Conservation (phyloP, 345 rosid genomes). For the Adansonia digitata region DNA sequence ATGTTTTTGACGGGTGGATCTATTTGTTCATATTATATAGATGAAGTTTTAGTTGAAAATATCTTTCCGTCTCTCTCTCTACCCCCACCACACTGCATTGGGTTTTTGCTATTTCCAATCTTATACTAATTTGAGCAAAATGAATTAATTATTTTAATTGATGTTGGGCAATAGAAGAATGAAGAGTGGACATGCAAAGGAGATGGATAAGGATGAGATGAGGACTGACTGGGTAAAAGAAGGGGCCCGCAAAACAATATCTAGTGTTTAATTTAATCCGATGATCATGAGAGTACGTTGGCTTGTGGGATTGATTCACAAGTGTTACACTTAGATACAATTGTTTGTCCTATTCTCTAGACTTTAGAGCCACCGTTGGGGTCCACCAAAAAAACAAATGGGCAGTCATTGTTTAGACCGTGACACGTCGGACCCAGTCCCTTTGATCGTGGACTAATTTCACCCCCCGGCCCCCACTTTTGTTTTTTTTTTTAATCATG, state of each 20-base stretch:
- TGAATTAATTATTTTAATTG: not conserved
- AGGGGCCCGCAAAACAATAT: conserved; percentile 35
- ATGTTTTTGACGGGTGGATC: not conserved
- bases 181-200: conserved; percentile 17
- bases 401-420: not conserved
- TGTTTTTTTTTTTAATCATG: no score
- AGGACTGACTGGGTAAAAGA: conserved; percentile 18
- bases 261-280: conserved; percentile 5
- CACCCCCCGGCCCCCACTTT: no score
- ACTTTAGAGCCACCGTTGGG: conserved; percentile 1
- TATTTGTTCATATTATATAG: conserved; percentile 5
- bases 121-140: not conserved
- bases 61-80: conserved; percentile 1
- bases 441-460: not conserved
- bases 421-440: conserved; percentile 15
- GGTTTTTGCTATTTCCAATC: conserved; percentile 17
- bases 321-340: conserved; percentile 2
- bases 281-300: not conserved
- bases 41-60: not conserved
- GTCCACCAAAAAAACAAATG: not conserved
- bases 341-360: conserved; percentile 17
- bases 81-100: not conserved
- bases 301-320: conserved; percentile 5
- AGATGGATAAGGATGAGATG: conserved; percentile 43
- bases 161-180: conserved; percentile 12